Evolutionary conservation across 768 basidiomycete species (phyloP).

Genomic region (Dioszegia aurantiaca): DNA sequence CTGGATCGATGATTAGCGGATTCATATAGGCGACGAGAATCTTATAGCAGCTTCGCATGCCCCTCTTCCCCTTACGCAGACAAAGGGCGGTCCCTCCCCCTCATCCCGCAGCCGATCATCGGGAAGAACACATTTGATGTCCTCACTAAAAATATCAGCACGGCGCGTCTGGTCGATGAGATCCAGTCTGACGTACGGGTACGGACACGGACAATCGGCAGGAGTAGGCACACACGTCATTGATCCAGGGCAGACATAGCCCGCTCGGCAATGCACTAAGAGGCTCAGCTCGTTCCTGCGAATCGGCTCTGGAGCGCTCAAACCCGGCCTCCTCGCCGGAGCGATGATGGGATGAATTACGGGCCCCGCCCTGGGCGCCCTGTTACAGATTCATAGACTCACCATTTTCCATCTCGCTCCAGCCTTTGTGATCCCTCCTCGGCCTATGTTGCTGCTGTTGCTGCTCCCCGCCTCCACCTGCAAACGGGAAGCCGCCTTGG

Average conservation of each 20-base stretch:
- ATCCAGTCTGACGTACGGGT: slow-evolving; percentile 35
- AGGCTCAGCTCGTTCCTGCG: neutral
- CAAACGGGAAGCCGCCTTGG: slow-evolving; percentile 27
- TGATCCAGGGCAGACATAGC: slow-evolving; percentile 44
- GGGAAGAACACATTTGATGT: slow-evolving; percentile 43
- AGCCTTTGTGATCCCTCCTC: slow-evolving; percentile 26
- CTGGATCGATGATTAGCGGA: neutral
- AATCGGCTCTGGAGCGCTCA: no score
- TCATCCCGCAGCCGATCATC: slow-evolving; percentile 39
- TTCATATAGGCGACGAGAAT: slow-evolving; percentile 36
- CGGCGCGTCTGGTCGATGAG: no score
- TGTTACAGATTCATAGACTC: no score
- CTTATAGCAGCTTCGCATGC: slow-evolving; percentile 30
- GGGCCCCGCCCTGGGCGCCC: no score
- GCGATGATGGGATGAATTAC: no score
- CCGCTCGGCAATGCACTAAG: slow-evolving; percentile 42
- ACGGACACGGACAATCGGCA: slow-evolving; percentile 46
- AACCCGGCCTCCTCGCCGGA: no score
- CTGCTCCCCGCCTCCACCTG: slow-evolving; percentile 17
- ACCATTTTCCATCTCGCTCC: slow-evolving; percentile 31
- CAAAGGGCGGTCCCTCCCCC: slow-evolving; percentile 45
- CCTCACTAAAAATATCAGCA: slow-evolving; percentile 27
- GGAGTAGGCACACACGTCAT: slow-evolving; percentile 46
- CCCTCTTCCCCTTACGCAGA: slow-evolving; percentile 34
- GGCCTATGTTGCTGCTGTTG: slow-evolving; percentile 23